phyloP scores from a whole-genome alignment of 208 protist species.

The Vickermania spadyakhi region DNA sequence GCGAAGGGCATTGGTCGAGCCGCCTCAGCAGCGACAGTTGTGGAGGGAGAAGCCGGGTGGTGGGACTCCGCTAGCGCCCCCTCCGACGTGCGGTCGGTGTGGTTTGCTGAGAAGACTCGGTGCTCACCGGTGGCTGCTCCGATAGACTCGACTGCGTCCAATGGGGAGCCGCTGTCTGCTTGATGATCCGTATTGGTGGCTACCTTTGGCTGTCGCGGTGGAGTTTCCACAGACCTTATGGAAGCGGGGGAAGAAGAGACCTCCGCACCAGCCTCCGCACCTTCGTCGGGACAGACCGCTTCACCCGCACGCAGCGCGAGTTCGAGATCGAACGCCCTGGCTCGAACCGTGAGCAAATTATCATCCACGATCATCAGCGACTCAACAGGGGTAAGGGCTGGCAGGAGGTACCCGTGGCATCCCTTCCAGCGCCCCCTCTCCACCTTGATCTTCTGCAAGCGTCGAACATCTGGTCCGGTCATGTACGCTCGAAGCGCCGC shows the following conservation, averaged over 20 bases:
- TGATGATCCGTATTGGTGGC: too few relatives aligned
- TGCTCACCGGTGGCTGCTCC: background rate
- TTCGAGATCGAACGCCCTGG: constrained; percentile 73
- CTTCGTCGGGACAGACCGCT: constrained; percentile 26
- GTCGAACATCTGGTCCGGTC: constrained; percentile 50
- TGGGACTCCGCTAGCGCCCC: background rate
- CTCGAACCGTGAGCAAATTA: constrained; percentile 42
- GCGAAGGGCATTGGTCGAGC: background rate
- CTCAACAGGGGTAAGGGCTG: constrained; percentile 50
- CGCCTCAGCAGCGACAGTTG: background rate
- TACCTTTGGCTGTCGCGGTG: too few relatives aligned
- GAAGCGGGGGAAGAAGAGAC: background rate
- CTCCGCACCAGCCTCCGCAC: constrained; percentile 3
- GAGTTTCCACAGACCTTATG: too few relatives aligned
- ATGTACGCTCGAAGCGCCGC: constrained; percentile 72
- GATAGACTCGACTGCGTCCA: background rate
- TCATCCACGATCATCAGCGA: constrained; percentile 86
- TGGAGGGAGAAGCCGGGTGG: too few relatives aligned
- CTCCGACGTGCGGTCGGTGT: background rate
- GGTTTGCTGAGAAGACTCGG: background rate
- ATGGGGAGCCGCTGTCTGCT: background rate
- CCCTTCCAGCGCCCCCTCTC: constrained; percentile 51
- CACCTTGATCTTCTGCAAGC: constrained; percentile 36
- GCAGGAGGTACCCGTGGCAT: constrained; percentile 67
- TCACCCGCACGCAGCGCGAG: constrained; percentile 61